A percentile compares a stretch with the other conserved stretches of the same genome.
Evolutionary conservation across 2,329 filamentous ascomycete species (phyloP).

Genomic region (Allantophomopsis cytisporea): DNA sequence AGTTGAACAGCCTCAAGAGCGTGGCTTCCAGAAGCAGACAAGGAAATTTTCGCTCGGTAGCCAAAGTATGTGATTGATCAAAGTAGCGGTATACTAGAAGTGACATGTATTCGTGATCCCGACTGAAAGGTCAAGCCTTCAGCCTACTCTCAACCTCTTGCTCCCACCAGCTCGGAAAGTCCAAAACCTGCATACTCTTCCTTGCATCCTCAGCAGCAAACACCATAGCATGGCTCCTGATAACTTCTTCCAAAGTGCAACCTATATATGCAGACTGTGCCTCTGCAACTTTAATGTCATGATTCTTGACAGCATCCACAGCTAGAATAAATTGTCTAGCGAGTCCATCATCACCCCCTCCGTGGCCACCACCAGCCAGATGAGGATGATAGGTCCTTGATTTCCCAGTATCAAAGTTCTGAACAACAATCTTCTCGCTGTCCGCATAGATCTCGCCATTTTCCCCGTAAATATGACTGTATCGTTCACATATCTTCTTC

Average conservation of each 20-base stretch:
- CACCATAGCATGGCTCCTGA: conserved; percentile 84
- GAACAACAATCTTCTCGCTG: conserved; percentile 59
- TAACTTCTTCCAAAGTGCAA: conserved; percentile 72
- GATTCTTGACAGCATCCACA: conserved; percentile 64
- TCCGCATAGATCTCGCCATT: conserved; percentile 80
- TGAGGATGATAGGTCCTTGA: conserved; percentile 45
- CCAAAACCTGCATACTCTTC: conserved; percentile 51
- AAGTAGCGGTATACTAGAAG: no score
- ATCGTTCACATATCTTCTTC: conserved; percentile 72
- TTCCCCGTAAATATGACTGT: conserved; percentile 76
- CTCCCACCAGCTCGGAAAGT: conserved; percentile 69
- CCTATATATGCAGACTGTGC: conserved; percentile 70
- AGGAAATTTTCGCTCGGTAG: no score
- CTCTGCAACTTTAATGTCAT: conserved; percentile 46
- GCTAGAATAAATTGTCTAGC: conserved; percentile 73
- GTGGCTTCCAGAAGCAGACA: no score
- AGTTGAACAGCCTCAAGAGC: no score
- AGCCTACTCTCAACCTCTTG: conserved; percentile 28
- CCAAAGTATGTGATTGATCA: no score
- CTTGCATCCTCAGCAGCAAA: conserved; percentile 90
- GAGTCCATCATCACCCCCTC: conserved; percentile 70
- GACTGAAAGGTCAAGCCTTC: no score
- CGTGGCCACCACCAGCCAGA: conserved; percentile 49
- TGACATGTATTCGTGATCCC: no score
- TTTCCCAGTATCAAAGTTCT: conserved; percentile 51